phyloP scores from a whole-genome alignment of 1,139 yeast species.

The Geotrichum citri-aurantii region DNA sequence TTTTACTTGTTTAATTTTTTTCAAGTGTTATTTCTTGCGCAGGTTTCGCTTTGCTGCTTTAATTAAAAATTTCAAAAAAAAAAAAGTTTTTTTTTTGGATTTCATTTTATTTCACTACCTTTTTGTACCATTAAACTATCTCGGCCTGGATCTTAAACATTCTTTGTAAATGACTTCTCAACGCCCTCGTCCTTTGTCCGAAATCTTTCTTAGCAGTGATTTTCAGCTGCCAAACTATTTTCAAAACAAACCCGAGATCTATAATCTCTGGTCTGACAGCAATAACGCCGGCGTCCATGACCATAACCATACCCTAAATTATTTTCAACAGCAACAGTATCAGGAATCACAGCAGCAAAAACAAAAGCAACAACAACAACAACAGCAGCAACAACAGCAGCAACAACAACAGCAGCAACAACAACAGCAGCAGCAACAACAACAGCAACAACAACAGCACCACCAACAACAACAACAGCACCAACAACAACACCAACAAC shows the following conservation, averaged over 20 bases:
- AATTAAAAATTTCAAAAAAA: neutral
- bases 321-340: slow-evolving; percentile 32
- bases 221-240: slow-evolving; percentile 14
- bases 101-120: too few species aligned
- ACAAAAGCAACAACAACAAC: slow-evolving; percentile 29
- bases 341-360: slow-evolving; percentile 35
- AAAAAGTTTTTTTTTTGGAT: too few species aligned
- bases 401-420: neutral
- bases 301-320: slow-evolving; percentile 35
- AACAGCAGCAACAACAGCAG: slow-evolving; percentile 23
- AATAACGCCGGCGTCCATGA: slow-evolving; percentile 24
- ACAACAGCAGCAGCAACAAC: slow-evolving; percentile 26
- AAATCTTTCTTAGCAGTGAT: slow-evolving; percentile 27
- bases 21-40: neutral
- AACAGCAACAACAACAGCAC: too few species aligned
- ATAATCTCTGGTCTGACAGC: neutral
- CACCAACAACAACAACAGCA: neutral
- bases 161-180: slow-evolving; percentile 14
- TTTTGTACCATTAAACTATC: too few species aligned
- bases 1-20: neutral
- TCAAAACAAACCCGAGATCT: slow-evolving; percentile 1
- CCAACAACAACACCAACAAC: neutral
- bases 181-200: slow-evolving; percentile 29
- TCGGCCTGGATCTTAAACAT: too few species aligned
- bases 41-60: neutral